Evolutionary conservation across 768 basidiomycete species (phyloP), one percentile per base, ranked within the genome.

Genomic region (Stropharia rugosoannulata): DNA sequence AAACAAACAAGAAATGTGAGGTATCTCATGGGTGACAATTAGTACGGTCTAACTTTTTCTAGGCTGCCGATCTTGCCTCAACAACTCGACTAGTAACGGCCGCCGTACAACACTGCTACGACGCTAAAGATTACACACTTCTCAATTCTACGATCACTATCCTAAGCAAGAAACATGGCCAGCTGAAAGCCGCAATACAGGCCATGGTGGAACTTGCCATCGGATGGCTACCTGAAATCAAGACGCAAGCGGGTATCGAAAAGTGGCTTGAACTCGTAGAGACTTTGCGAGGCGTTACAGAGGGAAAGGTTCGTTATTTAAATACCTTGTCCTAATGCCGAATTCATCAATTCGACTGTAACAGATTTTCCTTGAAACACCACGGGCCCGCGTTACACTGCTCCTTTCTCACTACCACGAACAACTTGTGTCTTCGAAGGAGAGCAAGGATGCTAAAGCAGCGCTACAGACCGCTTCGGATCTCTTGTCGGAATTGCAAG

Each of bases 291-390:
- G 78, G 81, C 41, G 92, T 99, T 40, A 96, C 97, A 0, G 97
- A 99, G 76, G 97, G 97, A 50, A 99, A 98, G 85, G 96, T 90
- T 62, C 55, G 84, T 69, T 25, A 19, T 5, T 25, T 12, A 49
- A 37, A 37, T 35, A 16, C 18, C 32, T 29, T 49, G 10, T 27
- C 50, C 51, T 51, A 38, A 22, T 37, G 42, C 52, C 8, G 13
- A 3, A 13, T 25, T 45, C 36, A 51, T 29, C 11, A 10, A 46
- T 13, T 39, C 40, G 47, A 48, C 45, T 15, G 8, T 49, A 19
- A 32, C 2, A 97, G 95, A 93, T 99, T 59, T 98, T 95, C 77
- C 78, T 99, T 46, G 97, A 99, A 76, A 93, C 97, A 2, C 94
- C 93, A 22, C 84, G 97, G 62, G 97, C 97, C 6, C 87, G 97